phyloP scores from a whole-genome alignment of 2,329 filamentous ascomycete species.

The Trichophyton equinum region DNA sequence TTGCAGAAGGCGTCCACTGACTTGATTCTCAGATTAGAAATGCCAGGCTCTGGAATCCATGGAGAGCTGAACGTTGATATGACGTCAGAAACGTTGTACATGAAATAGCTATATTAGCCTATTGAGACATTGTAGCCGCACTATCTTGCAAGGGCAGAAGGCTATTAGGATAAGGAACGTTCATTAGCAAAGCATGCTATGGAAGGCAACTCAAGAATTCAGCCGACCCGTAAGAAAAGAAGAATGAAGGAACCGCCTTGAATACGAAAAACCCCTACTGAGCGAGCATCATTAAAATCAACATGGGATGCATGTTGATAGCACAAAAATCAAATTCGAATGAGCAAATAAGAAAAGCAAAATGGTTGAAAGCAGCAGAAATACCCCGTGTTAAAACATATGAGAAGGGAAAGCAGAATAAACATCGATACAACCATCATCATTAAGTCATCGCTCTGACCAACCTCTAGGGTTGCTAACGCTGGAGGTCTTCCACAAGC shows the following conservation, averaged over 20 bases:
- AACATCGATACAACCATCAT: not conserved
- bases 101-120: not conserved
- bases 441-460: not conserved
- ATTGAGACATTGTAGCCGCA: not conserved
- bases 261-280: not conserved
- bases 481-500: slow-evolving; percentile 21
- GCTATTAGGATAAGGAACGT: not conserved
- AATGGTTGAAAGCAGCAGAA: not conserved
- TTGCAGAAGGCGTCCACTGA: not conserved
- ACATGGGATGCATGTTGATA: not conserved
- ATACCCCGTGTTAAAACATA: not conserved
- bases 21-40: too few relatives aligned
- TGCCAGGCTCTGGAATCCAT: too few relatives aligned
- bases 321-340: not conserved
- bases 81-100: not conserved
- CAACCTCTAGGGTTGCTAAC: slow-evolving; percentile 5
- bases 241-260: not conserved
- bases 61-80: not conserved
- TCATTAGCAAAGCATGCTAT: not conserved
- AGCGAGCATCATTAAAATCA: not conserved
- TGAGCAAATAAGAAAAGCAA: not conserved
- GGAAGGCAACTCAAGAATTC: not conserved
- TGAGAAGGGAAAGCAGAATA: not conserved
- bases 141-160: not conserved
- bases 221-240: not conserved